Evolutionary conservation across 495 filamentous ascomycete genomes (phyloP), one percentile per base, ranked within the genome.

Genomic region (Viridothelium virens): DNA sequence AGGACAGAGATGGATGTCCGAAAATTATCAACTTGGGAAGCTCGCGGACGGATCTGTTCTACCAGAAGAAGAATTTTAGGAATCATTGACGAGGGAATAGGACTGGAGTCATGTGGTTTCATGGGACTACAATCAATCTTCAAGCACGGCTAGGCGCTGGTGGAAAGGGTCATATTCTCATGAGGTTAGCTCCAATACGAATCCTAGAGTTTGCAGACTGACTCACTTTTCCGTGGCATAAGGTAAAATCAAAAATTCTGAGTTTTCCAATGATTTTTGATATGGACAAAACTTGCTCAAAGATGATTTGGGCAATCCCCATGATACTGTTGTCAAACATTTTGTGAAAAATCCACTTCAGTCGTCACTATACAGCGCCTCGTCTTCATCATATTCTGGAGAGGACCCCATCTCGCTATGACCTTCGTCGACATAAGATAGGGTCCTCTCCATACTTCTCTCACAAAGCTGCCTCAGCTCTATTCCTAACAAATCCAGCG

Each of bases 1-100:
- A 97, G 78, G 94, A 99, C 75, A 84, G 94, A 64, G 94, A 99
- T 73, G 94, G 94, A 2, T 99, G 94, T 77, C 94, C 94, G 46
- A 99, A 99, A 85, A 99, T 99, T 79, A 97, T 99, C 72, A 99
- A 99, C 75, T 73, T 99, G 74, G 94, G 94, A 61, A 92, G 88
- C 80, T 93, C 89, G 64, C 84, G 94, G 78, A 97, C 95, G 66
- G 94, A 99, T 84, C 81, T 98, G 74, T 89, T 93, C 73, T 93
- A 91, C 78, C 87, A 89, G 78, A 88, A 87, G 77, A 89, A 89
- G 77, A 72, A 72, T 69, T 72, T 72, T 41, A 72, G 70, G 68
- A 72, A 72, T 72, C 68, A 71, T 62, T 71, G 67, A 69, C 53
- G 18, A 9, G 50, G 62, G 53, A 44, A 44, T 7, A 14, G 41